Base-by-base conservation (phyloP, 768 basidiomycete species). In the Russula brevipes region DNA sequence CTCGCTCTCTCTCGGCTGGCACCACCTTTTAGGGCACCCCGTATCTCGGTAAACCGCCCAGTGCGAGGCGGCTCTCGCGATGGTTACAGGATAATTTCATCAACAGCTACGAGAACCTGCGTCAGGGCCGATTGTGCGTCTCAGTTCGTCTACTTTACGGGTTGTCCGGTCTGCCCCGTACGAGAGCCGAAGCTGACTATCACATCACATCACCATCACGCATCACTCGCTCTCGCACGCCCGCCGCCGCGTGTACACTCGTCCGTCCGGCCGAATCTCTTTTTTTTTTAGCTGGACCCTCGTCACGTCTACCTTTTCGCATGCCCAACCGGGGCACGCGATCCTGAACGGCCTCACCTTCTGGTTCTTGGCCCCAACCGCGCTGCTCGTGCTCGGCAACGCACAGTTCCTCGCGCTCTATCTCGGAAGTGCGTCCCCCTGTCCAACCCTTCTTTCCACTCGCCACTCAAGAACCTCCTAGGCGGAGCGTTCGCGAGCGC, bases 261-360 rank as follows among this genome's bases (percentile, higher is more conserved):
- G 16, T 7, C 10, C 24, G 12, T 4, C 14, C 17, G 10, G 17
- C 19, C 51, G 19, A 14, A n/a, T 31, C 41, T 30, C 38, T 9
- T 9, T 12, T 9, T 11, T 9, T 24, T n/a, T 14, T 58, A 93
- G 91, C 70, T 92, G 89, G 88, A 90, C 88, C 0, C 75, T 85
- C 31, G 66, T 91, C 10, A 88, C 90, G 0, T 76, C 82, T 17
- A 79, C 78, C 63, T 93, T 94, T 76, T 89, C 89, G 4, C 89
- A 92, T 69, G 72, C 79, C 66, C 77, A 80, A 35, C 44, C 78
- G n/a, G 65, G 71, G 0, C 90, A 92, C 69, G 80, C 88, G 4
- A 66, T 89, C n/a, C 79, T 90, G 72, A 92, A 92, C 69, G 84
- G 82, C n/a, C 80, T 90, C 70, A 85, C 87, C 0, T 89, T 84